These are phyloP conservation scores for Solanum hybrid DNA, from an alignment of 305 asterid species.

Conservation along the genomic window DNA sequence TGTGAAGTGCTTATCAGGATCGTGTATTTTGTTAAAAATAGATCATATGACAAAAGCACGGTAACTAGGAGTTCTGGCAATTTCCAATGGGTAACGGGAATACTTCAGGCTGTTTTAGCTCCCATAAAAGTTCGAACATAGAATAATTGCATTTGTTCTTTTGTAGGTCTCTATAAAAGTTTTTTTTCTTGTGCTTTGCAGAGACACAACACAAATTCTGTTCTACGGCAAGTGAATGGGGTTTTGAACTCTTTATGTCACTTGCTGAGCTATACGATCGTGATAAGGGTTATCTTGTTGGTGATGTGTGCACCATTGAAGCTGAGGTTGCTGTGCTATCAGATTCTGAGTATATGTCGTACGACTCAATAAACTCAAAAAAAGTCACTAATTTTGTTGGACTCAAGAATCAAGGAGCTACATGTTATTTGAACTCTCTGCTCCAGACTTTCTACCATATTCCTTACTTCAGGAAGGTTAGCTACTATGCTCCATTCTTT, in stretches of 20 bases:
- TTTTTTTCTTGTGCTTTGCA: conserved; percentile 20
- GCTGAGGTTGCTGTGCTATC: conserved; percentile 86
- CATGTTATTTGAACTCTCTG: conserved; percentile 90
- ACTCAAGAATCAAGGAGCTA: conserved; percentile 90
- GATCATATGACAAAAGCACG: background rate
- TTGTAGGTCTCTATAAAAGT: background rate
- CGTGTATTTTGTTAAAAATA: background rate
- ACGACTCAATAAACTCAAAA: conserved; percentile 90
- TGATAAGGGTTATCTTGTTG: conserved; percentile 62
- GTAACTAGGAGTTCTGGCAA: background rate
- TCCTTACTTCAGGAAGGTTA: conserved; percentile 86
- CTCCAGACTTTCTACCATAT: conserved; percentile 82
- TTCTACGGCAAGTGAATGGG: conserved; percentile 40
- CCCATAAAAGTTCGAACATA: background rate
- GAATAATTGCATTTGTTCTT: background rate
- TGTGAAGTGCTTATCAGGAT: background rate
- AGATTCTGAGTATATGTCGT: conserved; percentile 73
- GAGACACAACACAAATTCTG: conserved; percentile 43
- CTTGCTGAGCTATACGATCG: conserved; percentile 73
- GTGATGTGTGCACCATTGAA: conserved; percentile 53
- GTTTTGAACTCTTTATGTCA: conserved; percentile 83
- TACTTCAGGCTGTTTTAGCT: background rate
- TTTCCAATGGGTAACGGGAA: background rate
- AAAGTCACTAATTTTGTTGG: conserved; percentile 87
- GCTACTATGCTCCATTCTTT: background rate